Evolutionary conservation across 2,329 filamentous ascomycete genomes (phyloP), one percentile per base, ranked within the genome.

Genomic region (Thielaviopsis populi): DNA sequence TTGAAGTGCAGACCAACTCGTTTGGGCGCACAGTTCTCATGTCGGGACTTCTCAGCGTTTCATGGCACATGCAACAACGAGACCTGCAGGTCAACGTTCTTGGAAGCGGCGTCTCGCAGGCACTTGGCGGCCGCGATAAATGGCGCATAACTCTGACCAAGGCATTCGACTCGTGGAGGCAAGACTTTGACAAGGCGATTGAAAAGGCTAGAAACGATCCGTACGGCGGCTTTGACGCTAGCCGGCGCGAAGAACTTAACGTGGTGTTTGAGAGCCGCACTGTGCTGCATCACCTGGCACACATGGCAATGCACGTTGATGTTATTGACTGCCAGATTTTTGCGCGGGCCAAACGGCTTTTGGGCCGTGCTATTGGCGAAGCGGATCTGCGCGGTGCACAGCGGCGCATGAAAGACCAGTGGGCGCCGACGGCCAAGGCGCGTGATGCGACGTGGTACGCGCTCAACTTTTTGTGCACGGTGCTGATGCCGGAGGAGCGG

Each of bases 271-370:
- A 96, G 72, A 91, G 87, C 67, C 84, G 90, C 22, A 95, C 88
- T 1, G 92, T 96, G 33, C 78, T 97, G 54, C 91, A 97, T 71
- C 90, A 95, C 70, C 78, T 99, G 13, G 94, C 94, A 0, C 94
- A 97, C 73, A 96, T 99, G 89, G 90, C 91, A 2, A 96, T 96
- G 82, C 91, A 97, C 71, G 91, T 95, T 27, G 92, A 97, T 71
- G 90, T 97, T 63, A 89, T 95, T n/a, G 92, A 97, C 73, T 92
- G 91, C 70, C 92, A 97, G 74, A 95, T 97, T 68, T 96, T 94
- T 73, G 94, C 92, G 4, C 86, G 91, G 8, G 90, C 92, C 1
- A 89, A 86, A 69, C 82, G 91, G 37, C 80, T 96, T 1, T 82
- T 97, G 3, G 92, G 94, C 24, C 85, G 92, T 58, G 85, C 86